Percentiles rank a stretch among this genome's conserved stretches.
phyloP scores from a whole-genome alignment of 345 rosid genomes.

The Acer yangbiense region DNA sequence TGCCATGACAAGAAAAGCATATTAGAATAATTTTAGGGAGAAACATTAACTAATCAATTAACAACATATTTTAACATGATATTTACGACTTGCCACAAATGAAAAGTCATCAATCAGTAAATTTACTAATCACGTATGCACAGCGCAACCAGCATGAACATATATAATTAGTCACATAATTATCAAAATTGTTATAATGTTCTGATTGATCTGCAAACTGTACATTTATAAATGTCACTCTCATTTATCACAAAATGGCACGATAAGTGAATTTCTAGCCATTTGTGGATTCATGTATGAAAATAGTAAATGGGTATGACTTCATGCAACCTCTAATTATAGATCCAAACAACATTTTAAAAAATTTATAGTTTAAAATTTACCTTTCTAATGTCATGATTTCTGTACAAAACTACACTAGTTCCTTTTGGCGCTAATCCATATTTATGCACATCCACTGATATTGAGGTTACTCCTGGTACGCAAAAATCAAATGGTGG shows the following conservation, averaged over 20 bases:
- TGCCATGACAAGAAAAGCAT: constrained; percentile 35
- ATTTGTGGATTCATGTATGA: neutral
- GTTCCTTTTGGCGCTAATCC: constrained; percentile 99
- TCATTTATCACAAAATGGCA: neutral
- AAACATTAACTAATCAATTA: constrained; percentile 1
- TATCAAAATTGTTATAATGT: neutral
- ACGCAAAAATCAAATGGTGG: constrained; percentile 90
- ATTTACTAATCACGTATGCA: neutral
- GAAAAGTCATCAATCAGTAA: neutral
- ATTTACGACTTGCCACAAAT: neutral
- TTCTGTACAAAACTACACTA: constrained; percentile 85
- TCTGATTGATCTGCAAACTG: neutral
- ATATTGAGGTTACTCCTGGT: constrained; percentile 86
- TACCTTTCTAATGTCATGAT: constrained; percentile 97
- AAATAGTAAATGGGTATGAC: neutral
- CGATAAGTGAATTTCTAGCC: neutral
- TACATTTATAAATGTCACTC: neutral
- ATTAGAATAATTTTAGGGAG: constrained; percentile 29
- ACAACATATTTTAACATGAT: neutral
- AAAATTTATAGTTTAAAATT: neutral
- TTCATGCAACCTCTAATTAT: neutral
- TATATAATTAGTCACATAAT: neutral
- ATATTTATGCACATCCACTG: constrained; percentile 91
- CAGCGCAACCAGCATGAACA: neutral
- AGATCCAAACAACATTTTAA: neutral